A percentile compares a stretch with the other conserved stretches of the same genome.
These are phyloP conservation scores for Pseudevernia furfuracea DNA, from an alignment of 495 filamentous ascomycete species.

Conservation along the genomic window DNA sequence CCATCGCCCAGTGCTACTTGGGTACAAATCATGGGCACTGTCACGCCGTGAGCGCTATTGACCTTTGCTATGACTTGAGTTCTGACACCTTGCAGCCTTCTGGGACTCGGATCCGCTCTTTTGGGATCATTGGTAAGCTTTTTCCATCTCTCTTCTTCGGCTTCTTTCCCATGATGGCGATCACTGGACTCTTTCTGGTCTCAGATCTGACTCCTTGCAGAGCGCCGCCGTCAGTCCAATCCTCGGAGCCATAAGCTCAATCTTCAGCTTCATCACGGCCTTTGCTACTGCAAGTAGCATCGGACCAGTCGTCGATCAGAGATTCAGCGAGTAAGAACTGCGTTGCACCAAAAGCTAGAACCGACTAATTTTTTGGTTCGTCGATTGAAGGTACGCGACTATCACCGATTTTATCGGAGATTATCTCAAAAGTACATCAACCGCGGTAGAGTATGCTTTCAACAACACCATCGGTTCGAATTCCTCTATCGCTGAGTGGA, in stretches of 20 bases:
- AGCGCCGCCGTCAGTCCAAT: neutral
- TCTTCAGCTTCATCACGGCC: neutral
- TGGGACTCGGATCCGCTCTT: no score
- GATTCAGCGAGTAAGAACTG: conserved; percentile 11
- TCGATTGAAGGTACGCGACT: neutral
- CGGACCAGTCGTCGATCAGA: conserved; percentile 18
- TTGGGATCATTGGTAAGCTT: no score
- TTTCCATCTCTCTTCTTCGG: no score
- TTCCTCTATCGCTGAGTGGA: conserved; percentile 7
- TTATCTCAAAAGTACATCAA: conserved; percentile 9
- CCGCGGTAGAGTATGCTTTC: conserved; percentile 10
- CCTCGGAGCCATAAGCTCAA: neutral
- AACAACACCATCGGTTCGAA: conserved; percentile 13
- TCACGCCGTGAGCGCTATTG: neutral
- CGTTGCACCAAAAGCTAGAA: neutral
- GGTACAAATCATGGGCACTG: conserved; percentile 14
- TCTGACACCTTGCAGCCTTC: neutral
- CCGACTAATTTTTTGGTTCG: neutral
- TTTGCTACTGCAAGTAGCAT: conserved; percentile 2
- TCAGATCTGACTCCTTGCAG: neutral
- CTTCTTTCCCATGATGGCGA: no score
- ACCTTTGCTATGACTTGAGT: neutral
- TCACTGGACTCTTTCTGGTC: no score
- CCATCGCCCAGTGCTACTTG: conserved; percentile 13
- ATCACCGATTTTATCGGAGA: conserved; percentile 12